Evolutionary conservation across 495 filamentous ascomycete genomes (phyloP).

Genomic region (Patellaria atrata): DNA sequence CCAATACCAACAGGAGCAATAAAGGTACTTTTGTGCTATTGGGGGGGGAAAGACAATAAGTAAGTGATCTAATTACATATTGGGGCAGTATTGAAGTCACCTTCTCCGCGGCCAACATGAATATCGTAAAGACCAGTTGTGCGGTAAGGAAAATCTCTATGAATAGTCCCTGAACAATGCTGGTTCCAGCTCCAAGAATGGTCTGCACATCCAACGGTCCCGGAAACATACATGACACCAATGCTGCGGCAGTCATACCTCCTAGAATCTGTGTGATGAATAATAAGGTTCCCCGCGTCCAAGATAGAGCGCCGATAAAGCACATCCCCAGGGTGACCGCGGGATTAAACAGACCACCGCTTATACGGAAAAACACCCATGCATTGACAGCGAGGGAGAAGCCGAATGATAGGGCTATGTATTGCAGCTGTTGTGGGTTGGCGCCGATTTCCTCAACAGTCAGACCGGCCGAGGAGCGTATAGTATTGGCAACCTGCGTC

Average conservation of each 20-base stretch:
- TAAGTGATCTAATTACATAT: not conserved
- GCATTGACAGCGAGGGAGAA: constrained; percentile 63
- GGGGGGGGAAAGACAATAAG: not conserved
- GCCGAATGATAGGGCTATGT: constrained; percentile 57
- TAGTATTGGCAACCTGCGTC: constrained; percentile 8
- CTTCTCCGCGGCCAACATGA: constrained; percentile 72
- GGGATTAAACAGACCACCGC: constrained; percentile 71
- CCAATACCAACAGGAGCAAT: constrained; percentile 68
- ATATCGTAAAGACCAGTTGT: constrained; percentile 59
- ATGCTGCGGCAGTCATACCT: constrained; percentile 42
- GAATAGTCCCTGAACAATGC: constrained; percentile 50
- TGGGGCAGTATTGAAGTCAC: constrained; percentile 16
- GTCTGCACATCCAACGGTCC: constrained; percentile 40
- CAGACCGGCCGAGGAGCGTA: too few relatives aligned
- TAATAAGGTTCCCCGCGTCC: constrained; percentile 34
- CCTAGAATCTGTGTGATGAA: constrained; percentile 40
- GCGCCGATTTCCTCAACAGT: constrained; percentile 23
- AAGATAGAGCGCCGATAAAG: constrained; percentile 38
- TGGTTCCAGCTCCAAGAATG: constrained; percentile 40
- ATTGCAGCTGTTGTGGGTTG: constrained; percentile 31
- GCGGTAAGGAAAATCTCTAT: constrained; percentile 71
- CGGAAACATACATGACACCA: constrained; percentile 46
- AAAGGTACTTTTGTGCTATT: constrained; percentile 56
- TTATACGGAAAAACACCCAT: constrained; percentile 70
- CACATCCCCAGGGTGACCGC: constrained; percentile 49